These are phyloP conservation scores for Symbiodinium pilosum DNA, from an alignment of 73 alveolate genomes.

Conservation along the genomic window DNA sequence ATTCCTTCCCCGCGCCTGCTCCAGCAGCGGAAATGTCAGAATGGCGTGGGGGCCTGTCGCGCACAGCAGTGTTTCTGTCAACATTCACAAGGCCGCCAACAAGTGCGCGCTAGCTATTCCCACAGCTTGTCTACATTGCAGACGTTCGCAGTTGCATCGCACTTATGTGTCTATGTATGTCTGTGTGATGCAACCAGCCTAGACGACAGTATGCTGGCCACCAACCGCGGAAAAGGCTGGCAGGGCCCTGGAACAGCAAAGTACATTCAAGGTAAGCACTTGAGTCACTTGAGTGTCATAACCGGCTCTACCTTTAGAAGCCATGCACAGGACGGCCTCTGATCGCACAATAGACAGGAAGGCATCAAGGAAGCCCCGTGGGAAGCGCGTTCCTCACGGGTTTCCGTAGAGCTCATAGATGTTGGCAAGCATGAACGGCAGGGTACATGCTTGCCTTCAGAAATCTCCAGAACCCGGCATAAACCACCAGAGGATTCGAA, in stretches of 20 bases:
- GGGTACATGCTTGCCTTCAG: too few species aligned
- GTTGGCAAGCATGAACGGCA: neutral
- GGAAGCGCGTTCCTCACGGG: slow-evolving; percentile 44
- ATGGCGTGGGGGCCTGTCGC: slow-evolving; percentile 72
- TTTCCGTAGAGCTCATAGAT: neutral
- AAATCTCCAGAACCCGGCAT: too few species aligned
- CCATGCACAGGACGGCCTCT: neutral
- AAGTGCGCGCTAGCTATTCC: too few species aligned
- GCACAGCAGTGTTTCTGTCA: neutral
- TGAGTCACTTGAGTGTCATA: too few species aligned
- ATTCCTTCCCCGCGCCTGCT: slow-evolving; percentile 38
- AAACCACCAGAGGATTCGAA: too few species aligned
- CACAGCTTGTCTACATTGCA: too few species aligned
- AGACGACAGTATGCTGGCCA: slow-evolving; percentile 91
- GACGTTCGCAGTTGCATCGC: too few species aligned
- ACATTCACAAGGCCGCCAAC: neutral
- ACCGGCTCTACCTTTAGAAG: neutral
- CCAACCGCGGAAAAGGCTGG: slow-evolving; percentile 91
- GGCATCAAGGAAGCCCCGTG: slow-evolving; percentile 60
- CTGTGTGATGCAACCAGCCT: neutral
- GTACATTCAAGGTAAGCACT: neutral
- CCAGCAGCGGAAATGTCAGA: slow-evolving; percentile 83
- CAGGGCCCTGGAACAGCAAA: slow-evolving; percentile 16
- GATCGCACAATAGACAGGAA: slow-evolving; percentile 13
- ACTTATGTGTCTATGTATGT: too few species aligned